Evolutionary conservation across 345 rosid species (phyloP), one percentile per base, ranked within the genome.

Genomic region (Brassica juncea): DNA sequence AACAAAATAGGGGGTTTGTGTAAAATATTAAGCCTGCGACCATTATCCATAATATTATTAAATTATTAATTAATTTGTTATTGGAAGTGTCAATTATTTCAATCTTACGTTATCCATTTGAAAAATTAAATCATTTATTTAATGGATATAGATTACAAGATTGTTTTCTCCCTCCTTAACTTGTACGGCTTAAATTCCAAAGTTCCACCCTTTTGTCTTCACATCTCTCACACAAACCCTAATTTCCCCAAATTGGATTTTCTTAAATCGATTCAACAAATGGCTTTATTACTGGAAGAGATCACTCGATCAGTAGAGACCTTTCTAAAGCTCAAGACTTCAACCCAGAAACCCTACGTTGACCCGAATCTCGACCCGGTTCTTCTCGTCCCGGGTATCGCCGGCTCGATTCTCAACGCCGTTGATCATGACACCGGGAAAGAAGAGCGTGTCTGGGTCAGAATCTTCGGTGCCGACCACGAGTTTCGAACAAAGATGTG

Each of bases 351-450:
- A 31, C 90, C 97, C 1, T 88, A 81, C 42, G 86, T 89, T 4
- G 97, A 94, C 69, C 97, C 97, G 19, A 81, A 79, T 76, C 89
- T 94, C 54, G 97, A 94, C 86, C 99, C 97, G 68, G 97, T 94
- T 71, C 85, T 94, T 47, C 77, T 94, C 39, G 92, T 92, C 11
- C 99, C 99, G 0, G 97, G 99, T 2, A 84, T 94, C 49, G 99
- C 99, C 10, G 99, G 97, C 6, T 91, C 97, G 30, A 82, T 94
- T 71, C 81, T 94, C 12, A 81, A 90, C 58, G 97, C 97, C 2
- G 94, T 94, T 39, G 97, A 92, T 74, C 70, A 63, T 71, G 82
- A 85, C 14, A 85, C 70, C 42, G 89, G 87, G 3, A 84, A 62
- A 16, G 95, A 86, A 49, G 99, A 94, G 70, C 80, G 94, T 32